Evolutionary conservation across 352 stramenopile genomes (phyloP).

Genomic region (Phytophthora aleatoria): DNA sequence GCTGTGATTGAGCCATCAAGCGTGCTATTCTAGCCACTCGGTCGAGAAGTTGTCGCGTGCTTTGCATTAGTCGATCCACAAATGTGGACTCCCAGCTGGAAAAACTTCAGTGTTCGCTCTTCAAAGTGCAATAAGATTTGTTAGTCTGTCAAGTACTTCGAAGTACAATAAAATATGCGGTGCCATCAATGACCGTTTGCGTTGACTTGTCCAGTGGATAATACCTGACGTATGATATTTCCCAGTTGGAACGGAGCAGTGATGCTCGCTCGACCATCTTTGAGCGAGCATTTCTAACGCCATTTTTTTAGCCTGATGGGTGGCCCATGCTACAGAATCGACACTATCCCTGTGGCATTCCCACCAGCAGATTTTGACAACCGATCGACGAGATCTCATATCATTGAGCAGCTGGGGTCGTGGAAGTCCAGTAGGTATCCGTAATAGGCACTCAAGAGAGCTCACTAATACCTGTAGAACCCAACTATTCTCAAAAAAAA

Average conservation of each 20-base stretch:
- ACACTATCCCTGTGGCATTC: too few relatives aligned
- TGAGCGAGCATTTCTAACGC: too few relatives aligned
- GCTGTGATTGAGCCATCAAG: slow-evolving; percentile 4
- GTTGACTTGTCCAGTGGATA: not conserved
- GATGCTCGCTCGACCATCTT: too few relatives aligned
- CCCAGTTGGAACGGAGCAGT: too few relatives aligned
- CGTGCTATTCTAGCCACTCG: slow-evolving; percentile 4
- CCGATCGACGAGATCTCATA: not conserved
- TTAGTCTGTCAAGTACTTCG: not conserved
- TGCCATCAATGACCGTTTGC: not conserved
- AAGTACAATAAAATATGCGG: not conserved
- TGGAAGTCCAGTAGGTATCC: too few relatives aligned
- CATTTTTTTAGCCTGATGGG: not conserved
- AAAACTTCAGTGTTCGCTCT: slow-evolving; percentile 10
- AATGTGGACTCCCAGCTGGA: slow-evolving; percentile 9
- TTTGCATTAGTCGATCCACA: slow-evolving; percentile 16
- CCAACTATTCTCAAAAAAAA: too few relatives aligned
- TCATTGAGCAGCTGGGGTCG: slow-evolving; percentile 1
- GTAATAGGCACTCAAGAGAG: too few relatives aligned
- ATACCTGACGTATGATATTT: too few relatives aligned
- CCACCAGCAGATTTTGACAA: not conserved
- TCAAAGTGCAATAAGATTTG: not conserved
- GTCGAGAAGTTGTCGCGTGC: slow-evolving; percentile 3
- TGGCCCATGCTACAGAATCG: not conserved
- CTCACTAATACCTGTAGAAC: too few relatives aligned